Evolutionary conservation across 1,284 basidiomycete genomes (phyloP), one percentile per base, ranked within the genome.

Genomic region (Cystobasidium slooffiae): DNA sequence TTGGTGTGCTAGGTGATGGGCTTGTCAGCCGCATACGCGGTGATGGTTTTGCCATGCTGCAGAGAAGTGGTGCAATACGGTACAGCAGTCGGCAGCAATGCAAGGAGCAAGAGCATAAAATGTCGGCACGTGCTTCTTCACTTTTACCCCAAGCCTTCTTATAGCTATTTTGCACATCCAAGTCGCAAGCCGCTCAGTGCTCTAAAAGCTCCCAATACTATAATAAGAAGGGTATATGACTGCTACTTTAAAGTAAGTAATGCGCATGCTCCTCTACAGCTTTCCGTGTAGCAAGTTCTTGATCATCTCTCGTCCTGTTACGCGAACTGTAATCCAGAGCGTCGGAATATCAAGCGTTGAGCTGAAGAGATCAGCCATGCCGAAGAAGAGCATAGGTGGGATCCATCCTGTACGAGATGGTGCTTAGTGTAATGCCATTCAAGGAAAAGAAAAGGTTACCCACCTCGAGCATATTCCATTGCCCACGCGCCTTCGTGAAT

Each of bases 401-500:
- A 84, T 84, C 83, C 83, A 84, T 53, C 80, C 80, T 81, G 72
- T 47, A 37, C 1, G 58, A 37, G 18, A 10, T 43, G 14, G 37
- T 43, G 53, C 8, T 16, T 20, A 24, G 12, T 20, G 16, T 52
- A 20, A 64, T 47, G 44, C 10, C 41, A 62, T 62, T 16, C 6
- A 62, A 22, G 3, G 20, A 9, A 14, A 24, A 16, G 39, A 8
- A 68, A 6, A n/a, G 41, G 16, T 46, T 16, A 83, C 85, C 59
- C 78, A 94, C 94, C 96, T 82, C 90, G 84, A 56, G 95, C 96
- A 79, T 97, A 93, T 83, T 99, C 96, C 77, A 99, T 84, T 3
- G 96, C 96, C 84, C 93, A 99, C 82, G 92, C 95, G 12, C 92
- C 92, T 78, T 94, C 88, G 79, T 93, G 92, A 91, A 98, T 96